Percentiles rank a stretch among this genome's conserved stretches.
Evolutionary conservation across 176 grass and related monocot genomes (phyloP).

Genomic region (Hsuehochloa calcarea): DNA sequence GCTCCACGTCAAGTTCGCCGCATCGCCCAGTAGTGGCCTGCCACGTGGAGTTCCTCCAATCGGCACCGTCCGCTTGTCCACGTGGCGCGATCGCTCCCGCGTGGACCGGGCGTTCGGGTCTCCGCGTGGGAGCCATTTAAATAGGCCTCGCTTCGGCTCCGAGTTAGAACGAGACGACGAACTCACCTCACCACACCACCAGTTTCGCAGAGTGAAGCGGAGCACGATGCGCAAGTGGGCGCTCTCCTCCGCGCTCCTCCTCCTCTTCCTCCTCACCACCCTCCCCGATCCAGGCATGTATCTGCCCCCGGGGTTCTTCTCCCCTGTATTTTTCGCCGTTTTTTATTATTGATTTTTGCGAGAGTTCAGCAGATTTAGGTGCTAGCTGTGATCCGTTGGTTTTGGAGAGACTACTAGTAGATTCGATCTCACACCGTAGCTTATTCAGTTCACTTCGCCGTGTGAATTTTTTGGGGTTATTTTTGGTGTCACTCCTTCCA

Average conservation of each 20-base stretch:
- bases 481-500: background rate
- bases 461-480: background rate
- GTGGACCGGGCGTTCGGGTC: conserved; percentile 28
- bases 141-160: background rate
- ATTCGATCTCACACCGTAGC: background rate
- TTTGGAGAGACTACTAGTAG: background rate
- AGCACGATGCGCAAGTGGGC: conserved; percentile 79
- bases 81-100: conserved; percentile 41
- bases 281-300: conserved; percentile 70
- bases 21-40: background rate
- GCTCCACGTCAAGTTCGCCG: conserved; percentile 46
- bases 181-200: background rate
- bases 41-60: background rate
- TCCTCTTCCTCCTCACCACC: conserved; percentile 73
- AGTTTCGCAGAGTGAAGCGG: conserved; percentile 28
- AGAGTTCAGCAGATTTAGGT: background rate
- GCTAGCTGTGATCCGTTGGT: background rate
- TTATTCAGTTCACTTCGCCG: accelerated
- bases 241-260: conserved; percentile 70
- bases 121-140: background rate
- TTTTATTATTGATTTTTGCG: background rate
- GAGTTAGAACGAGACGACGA: conserved; percentile 20
- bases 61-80: conserved; percentile 40
- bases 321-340: background rate
- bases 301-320: background rate